Percentiles rank a stretch among this genome's conserved stretches.
These are phyloP conservation scores for Obba rivulosa DNA, from an alignment of 768 basidiomycete species.

Conservation along the genomic window DNA sequence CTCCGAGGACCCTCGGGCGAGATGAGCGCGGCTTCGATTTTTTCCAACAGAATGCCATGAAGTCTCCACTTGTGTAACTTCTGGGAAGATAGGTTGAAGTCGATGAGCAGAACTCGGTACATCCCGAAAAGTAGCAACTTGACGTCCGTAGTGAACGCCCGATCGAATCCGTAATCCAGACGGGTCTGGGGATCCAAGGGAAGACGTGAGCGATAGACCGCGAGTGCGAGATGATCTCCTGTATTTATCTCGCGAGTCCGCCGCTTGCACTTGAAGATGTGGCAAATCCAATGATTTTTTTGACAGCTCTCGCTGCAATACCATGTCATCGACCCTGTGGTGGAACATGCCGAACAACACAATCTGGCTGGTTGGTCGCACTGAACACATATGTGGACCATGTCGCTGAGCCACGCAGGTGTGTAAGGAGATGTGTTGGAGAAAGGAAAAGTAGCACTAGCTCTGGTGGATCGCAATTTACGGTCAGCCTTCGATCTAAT, in stretches of 20 bases:
- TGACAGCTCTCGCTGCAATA: constrained; percentile 33
- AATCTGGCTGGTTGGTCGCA: too few relatives aligned
- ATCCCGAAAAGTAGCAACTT: constrained; percentile 26
- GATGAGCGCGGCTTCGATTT: constrained; percentile 27
- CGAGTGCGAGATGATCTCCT: constrained; percentile 28
- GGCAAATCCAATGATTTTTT: constrained; percentile 22
- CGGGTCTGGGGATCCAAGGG: constrained; percentile 29
- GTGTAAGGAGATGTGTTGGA: too few relatives aligned
- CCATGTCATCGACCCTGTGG: constrained; percentile 20
- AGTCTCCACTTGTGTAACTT: constrained; percentile 29
- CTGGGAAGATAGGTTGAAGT: constrained; percentile 16
- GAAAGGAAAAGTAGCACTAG: too few relatives aligned
- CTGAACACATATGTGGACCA: too few relatives aligned
- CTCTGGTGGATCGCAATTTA: too few relatives aligned
- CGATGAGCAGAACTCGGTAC: constrained; percentile 25
- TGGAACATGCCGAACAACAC: neutral
- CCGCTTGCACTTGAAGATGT: constrained; percentile 29
- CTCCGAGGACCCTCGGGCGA: constrained; percentile 21
- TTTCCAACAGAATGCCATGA: constrained; percentile 26
- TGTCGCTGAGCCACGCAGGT: too few relatives aligned
- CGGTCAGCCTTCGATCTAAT: too few relatives aligned
- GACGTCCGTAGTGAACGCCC: constrained; percentile 14
- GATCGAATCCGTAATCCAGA: constrained; percentile 31
- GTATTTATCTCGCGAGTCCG: constrained; percentile 23
- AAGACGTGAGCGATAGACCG: constrained; percentile 19